Base-by-base conservation (phyloP, 768 basidiomycete genomes). In the Pleurotus sapidus region DNA sequence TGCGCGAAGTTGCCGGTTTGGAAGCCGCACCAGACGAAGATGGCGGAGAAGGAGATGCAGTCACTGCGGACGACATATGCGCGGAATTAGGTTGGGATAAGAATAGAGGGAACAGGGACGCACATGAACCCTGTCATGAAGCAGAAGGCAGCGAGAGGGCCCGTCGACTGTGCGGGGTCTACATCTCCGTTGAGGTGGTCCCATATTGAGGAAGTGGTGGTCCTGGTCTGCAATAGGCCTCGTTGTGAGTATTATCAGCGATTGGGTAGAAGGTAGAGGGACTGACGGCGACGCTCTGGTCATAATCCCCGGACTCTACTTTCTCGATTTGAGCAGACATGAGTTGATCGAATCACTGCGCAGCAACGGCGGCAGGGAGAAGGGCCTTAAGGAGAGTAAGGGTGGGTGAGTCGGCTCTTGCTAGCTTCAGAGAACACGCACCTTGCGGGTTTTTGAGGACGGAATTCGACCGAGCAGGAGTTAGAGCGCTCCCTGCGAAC, bases 11-110 rank as follows among this genome's bases (percentile, higher is more conserved):
- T 90, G 51, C 88, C 90, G 0, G 90, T 92, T 70, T 93, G 91
- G 70, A 92, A 93, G 12, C 87, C 90, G 68, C 87, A 89, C 89
- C 91, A 93, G 11, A 93, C 83, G 68, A 85, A 93, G 47, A 91
- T 75, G 2, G 91, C 87, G 45, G 88, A 84, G 74, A 93, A 93
- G 3, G 83, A 84, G 25, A 92, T 75, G 1, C 82, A 81, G 64
- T 89, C 87, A 12, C 89, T 91, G 60, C 30, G 30, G 2, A 8
- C 45, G 11, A 49, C 23, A 15, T 42, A 18, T 20, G 30, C n/a
- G 57, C 14, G 18, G 30, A 47, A 24, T 4, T 25, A 34, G 48
- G 17, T 39, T 17, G 39, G 9, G 55, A 46, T 27, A 43, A 43
- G 15, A 50, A 24, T 20, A 55, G 40, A 25, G 56, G 18, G 9